Conservation (phyloP, 2,329 filamentous ascomycete genomes). For the Aurifilum marmelostoma region DNA sequence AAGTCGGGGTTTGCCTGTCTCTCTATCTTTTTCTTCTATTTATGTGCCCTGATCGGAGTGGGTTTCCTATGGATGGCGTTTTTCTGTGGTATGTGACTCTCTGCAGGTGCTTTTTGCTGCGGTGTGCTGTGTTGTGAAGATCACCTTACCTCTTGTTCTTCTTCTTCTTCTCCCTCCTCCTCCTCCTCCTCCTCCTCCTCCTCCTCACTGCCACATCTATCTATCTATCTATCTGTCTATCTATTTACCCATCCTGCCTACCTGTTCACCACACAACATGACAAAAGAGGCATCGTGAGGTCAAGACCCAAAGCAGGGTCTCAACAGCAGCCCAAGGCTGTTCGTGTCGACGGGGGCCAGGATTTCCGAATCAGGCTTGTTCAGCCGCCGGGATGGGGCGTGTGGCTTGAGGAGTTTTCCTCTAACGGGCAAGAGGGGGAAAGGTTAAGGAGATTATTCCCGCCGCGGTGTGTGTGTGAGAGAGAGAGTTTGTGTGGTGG, state of each 20-base stretch:
- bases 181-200: background rate
- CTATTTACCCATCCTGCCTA: background rate
- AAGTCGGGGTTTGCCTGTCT: too few relatives aligned
- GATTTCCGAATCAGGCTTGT: background rate
- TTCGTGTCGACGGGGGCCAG: background rate
- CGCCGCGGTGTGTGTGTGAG: background rate
- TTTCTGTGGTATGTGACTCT: too few relatives aligned
- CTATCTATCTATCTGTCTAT: background rate
- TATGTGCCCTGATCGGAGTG: background rate
- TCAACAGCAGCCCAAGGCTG: background rate
- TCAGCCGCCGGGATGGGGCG: slow-evolving; percentile 2
- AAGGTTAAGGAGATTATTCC: background rate
- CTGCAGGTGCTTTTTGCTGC: too few relatives aligned
- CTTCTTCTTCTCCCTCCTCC: too few relatives aligned
- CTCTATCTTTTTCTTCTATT: too few relatives aligned
- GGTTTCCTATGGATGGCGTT: background rate
- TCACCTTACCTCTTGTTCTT: background rate
- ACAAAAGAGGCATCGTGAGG: too few relatives aligned
- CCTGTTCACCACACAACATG: background rate
- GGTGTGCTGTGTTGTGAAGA: background rate
- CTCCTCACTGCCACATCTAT: background rate
- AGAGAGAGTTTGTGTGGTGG: background rate
- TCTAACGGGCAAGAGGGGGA: background rate
- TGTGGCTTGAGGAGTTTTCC: slow-evolving; percentile 1
- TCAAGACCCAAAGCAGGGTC: too few relatives aligned